phyloP scores from a whole-genome alignment of 179 eudicot genomes.

The Beta corolliflora region DNA sequence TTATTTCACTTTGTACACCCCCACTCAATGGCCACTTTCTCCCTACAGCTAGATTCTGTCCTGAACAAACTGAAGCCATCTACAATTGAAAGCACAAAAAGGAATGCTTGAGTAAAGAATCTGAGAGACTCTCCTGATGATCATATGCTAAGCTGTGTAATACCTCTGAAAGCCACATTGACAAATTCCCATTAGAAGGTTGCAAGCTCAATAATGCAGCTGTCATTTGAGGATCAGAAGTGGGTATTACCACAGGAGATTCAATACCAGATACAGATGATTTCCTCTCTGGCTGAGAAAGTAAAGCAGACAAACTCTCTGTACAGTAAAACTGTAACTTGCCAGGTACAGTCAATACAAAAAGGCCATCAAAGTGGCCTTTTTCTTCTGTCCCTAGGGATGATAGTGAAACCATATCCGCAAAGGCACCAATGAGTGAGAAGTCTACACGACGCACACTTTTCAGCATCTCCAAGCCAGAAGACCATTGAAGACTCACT shows the following conservation, averaged over 20 bases:
- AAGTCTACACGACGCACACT: constrained; percentile 65
- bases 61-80: constrained; percentile 41
- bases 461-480: constrained; percentile 60
- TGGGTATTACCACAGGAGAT: constrained; percentile 52
- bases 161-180: constrained; percentile 52
- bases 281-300: constrained; percentile 48
- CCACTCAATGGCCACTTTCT: constrained; percentile 64
- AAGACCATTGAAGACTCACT: constrained; percentile 76
- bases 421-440: constrained; percentile 60
- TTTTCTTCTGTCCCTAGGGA: constrained; percentile 40
- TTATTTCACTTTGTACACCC: constrained; percentile 44
- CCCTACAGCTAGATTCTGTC: constrained; percentile 30
- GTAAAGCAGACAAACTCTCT: constrained; percentile 45
- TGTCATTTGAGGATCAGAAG: constrained; percentile 57
- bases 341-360: constrained; percentile 79
- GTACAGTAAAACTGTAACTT: constrained; percentile 47
- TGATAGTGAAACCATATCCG: constrained; percentile 66
- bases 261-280: constrained; percentile 43
- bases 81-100: constrained; percentile 27
- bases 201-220: constrained; percentile 50
- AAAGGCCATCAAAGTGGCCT: constrained; percentile 51
- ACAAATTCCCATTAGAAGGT: constrained; percentile 37
- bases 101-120: constrained; percentile 11
- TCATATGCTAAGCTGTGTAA: constrained; percentile 4
- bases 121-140: neutral